phyloP scores from a whole-genome alignment of 1,139 yeast genomes.

The Geotrichum klebahnii region DNA sequence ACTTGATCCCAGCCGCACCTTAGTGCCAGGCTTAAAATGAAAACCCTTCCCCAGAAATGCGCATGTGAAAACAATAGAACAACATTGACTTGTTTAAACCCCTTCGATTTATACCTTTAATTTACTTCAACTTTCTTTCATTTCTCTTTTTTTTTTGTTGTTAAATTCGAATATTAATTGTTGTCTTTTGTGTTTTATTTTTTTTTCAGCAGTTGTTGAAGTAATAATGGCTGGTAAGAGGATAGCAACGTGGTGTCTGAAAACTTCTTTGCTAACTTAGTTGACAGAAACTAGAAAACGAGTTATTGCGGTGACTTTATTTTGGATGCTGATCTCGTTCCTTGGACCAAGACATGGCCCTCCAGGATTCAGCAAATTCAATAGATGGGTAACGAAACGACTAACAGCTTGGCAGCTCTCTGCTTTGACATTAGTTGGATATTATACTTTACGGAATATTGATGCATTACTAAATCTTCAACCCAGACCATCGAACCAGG shows the following conservation, averaged over 20 bases:
- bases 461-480: slow-evolving; percentile 24
- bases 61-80: background rate
- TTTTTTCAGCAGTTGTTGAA: too few species aligned
- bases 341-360: slow-evolving; percentile 26
- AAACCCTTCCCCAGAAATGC: too few species aligned
- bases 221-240: slow-evolving; percentile 10
- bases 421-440: slow-evolving; percentile 24
- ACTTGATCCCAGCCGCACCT: too few species aligned
- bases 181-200: too few species aligned
- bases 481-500: slow-evolving; percentile 23
- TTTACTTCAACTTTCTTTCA: background rate
- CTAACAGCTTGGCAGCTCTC: slow-evolving; percentile 27
- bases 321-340: slow-evolving; percentile 23
- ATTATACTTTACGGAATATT: slow-evolving; percentile 24
- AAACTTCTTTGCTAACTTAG: background rate
- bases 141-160: background rate
- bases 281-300: slow-evolving; percentile 20
- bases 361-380: slow-evolving; percentile 21
- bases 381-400: slow-evolving; percentile 21
- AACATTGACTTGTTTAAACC: background rate
- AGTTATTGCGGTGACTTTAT: slow-evolving; percentile 21
- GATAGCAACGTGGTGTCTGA: background rate
- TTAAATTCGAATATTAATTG: background rate
- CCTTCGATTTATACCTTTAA: too few species aligned
- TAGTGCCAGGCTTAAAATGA: too few species aligned